phyloP scores from a whole-genome alignment of 179 eudicot species.

The Silene coronaria region DNA sequence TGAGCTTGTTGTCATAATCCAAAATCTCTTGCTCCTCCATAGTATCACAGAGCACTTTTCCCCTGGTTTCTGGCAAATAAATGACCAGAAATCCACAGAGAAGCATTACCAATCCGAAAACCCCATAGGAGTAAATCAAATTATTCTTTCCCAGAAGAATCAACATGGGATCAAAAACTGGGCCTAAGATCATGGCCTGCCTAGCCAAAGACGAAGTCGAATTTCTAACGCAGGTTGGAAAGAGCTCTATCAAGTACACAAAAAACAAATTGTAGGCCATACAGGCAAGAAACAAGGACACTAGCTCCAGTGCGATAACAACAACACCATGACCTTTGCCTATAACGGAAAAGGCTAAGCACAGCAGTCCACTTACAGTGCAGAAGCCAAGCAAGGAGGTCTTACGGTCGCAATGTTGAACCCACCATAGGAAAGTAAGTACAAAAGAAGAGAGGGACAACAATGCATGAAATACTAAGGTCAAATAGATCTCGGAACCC shows the following conservation, averaged over 20 bases:
- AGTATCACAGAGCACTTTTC: conserved; percentile 28
- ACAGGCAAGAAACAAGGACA: too few species aligned
- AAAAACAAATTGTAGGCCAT: too few species aligned
- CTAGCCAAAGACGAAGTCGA: conserved; percentile 23
- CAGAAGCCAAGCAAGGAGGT: too few species aligned
- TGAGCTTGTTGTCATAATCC: too few species aligned
- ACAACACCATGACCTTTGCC: too few species aligned
- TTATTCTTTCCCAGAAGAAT: conserved; percentile 10
- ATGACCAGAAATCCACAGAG: conserved; percentile 19
- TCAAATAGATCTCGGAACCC: conserved; percentile 26
- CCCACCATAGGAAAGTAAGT: conserved; percentile 25
- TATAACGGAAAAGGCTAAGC: too few species aligned
- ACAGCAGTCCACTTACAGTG: too few species aligned
- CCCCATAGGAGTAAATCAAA: conserved; percentile 10
- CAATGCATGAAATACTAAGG: conserved; percentile 17
- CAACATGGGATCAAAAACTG: conserved; percentile 26
- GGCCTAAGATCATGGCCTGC: conserved; percentile 24
- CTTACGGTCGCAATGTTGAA: too few species aligned
- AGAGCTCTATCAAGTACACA: conserved; percentile 28
- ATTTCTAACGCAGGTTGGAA: conserved; percentile 28
- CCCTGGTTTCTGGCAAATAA: conserved; percentile 23
- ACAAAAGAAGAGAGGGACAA: conserved; percentile 12
- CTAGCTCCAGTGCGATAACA: too few species aligned
- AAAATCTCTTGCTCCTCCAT: conserved; percentile 23
- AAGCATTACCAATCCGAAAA: conserved; percentile 18